Conservation (phyloP, 2,329 filamentous ascomycete genomes). For the Pseudocercospora fijiensis region DNA sequence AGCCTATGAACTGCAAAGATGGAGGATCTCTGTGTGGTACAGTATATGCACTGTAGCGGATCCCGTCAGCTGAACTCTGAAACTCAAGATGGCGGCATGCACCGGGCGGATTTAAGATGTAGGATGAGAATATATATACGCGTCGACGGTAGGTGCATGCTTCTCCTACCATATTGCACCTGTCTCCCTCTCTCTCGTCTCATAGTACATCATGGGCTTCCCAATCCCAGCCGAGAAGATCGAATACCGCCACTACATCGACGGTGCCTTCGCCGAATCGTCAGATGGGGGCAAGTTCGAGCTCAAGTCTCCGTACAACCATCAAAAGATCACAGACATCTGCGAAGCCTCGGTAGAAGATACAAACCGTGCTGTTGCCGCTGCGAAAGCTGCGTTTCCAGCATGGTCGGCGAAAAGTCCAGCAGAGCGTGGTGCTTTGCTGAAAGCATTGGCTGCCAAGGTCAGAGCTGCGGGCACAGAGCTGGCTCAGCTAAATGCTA, state of each 20-base stretch:
- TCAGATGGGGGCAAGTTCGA: constrained; percentile 50
- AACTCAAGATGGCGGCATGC: background rate
- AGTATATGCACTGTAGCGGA: background rate
- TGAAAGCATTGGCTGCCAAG: constrained; percentile 51
- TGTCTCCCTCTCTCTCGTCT: background rate
- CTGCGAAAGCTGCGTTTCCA: constrained; percentile 66
- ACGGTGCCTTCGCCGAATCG: constrained; percentile 52
- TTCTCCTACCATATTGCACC: background rate
- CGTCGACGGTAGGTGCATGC: constrained; percentile 1
- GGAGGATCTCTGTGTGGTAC: background rate
- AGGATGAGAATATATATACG: background rate
- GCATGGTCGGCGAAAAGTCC: constrained; percentile 55
- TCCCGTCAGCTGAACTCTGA: background rate
- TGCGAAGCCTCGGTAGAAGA: constrained; percentile 66
- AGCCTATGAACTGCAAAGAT: background rate
- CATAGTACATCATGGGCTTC: constrained; percentile 21
- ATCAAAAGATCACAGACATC: constrained; percentile 52
- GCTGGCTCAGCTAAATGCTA: constrained; percentile 48
- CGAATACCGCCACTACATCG: constrained; percentile 51
- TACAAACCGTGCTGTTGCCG: constrained; percentile 67
- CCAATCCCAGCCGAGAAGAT: constrained; percentile 31
- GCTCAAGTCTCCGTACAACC: constrained; percentile 47
- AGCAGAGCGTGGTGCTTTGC: constrained; percentile 41
- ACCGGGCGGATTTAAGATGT: background rate
- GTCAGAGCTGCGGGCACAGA: constrained; percentile 45